A percentile compares a stretch with the other conserved stretches of the same genome.
phyloP scores from a whole-genome alignment of 495 filamentous ascomycete genomes.

The Penicillium canescens region DNA sequence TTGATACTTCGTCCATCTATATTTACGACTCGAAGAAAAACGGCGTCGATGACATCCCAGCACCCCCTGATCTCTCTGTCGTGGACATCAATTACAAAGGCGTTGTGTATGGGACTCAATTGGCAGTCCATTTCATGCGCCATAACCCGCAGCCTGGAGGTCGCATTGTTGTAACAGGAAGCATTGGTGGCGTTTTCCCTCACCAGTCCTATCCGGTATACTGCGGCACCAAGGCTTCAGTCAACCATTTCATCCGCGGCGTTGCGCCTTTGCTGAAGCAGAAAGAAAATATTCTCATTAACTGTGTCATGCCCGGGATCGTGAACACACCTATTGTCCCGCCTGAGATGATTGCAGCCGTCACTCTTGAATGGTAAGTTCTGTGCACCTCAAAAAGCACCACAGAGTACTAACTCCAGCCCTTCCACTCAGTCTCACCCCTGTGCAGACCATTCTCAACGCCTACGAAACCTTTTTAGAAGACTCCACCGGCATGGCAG shows the following conservation, averaged over 20 bases:
- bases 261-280: constrained; percentile 27
- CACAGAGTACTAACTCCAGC: not conserved
- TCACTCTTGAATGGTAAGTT: constrained; percentile 28
- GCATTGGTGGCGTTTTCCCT: constrained; percentile 27
- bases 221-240: constrained; percentile 29
- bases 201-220: constrained; percentile 30
- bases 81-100: constrained; percentile 32
- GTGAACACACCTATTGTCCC: constrained; percentile 31
- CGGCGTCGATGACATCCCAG: constrained; percentile 23
- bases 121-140: constrained; percentile 35
- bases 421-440: constrained; percentile 18
- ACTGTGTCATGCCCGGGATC: constrained; percentile 31
- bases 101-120: constrained; percentile 26
- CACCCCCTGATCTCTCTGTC: constrained; percentile 22
- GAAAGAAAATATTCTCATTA: constrained; percentile 31
- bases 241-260: constrained; percentile 29
- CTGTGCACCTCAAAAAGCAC: not conserved
- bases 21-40: constrained; percentile 15
- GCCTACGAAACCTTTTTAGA: constrained; percentile 27
- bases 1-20: constrained; percentile 29
- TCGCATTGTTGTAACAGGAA: constrained; percentile 27
- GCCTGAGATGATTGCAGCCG: constrained; percentile 26
- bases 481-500: constrained; percentile 28
- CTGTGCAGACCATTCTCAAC: constrained; percentile 24
- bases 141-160: constrained; percentile 28